Evolutionary conservation across 2,329 filamentous ascomycete species (phyloP), one percentile per base, ranked within the genome.

Genomic region (Penicillium sclerotigenum): DNA sequence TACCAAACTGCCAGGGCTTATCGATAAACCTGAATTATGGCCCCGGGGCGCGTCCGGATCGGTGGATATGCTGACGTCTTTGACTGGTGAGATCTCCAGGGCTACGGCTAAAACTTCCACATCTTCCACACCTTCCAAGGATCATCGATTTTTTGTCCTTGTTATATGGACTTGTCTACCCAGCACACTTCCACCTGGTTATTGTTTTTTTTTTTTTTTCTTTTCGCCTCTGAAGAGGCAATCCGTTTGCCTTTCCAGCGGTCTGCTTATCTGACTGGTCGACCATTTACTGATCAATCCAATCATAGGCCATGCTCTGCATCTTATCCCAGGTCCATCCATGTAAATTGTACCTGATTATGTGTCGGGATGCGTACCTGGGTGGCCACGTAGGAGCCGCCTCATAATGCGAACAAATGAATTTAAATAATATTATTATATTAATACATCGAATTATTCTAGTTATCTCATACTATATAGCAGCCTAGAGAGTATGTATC

Each of bases 1-100:
- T 66, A 66, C 64, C 61, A 34, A 20, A 22, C 53, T 57, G 62
- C 61, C 61, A 64, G 61, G 61, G 59, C 61, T 60, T 65, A 64
- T 64, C 63, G 61, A 62, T 63, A 59, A 59, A 50, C 37, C 43
- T 52, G 56, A 43, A 58, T 61, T 53, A 43, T 29, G 46, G 29
- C 42, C 40, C 46, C 14, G 1, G 38, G 13, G 14, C 16, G n/a
- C n/a, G 16, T 36, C 14, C 14, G 38, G 55, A 38, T 55, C 42
- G 47, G 52, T 42, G 33, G 36, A 16, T 34, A 47, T 50, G 33
- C 49, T 60, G 61, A 65, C 62, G 59, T 64, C 61, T 60, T 59
- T 38, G 59, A 65, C 60, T 61, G 47, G 24, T 14, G 40, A 45
- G 29, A 52, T 16, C 29, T 22, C 13, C 14, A 28, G 14, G 20